Percentiles rank a stretch among this genome's conserved stretches.
Conservation (phyloP, 225 moss, liverwort and hornwort species). For the Marchantia paleacea region DNA sequence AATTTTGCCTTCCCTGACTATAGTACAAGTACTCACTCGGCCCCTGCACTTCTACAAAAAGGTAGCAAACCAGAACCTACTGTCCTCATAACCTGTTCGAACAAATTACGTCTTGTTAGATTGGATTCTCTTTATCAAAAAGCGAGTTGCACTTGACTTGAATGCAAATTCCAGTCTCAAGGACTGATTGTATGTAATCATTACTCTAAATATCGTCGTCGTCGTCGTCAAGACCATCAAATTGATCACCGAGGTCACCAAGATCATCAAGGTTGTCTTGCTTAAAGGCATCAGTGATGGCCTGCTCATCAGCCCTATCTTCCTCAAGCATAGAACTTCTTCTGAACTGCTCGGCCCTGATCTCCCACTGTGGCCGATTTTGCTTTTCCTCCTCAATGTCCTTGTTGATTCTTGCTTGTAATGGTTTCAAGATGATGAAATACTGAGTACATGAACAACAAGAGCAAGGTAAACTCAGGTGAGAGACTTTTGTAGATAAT, state of each 20-base stretch:
- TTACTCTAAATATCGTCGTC: constrained; percentile 52
- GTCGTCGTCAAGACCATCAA: constrained; percentile 65
- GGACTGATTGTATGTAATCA: background rate
- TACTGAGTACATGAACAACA: constrained; percentile 47
- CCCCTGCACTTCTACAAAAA: constrained; percentile 19
- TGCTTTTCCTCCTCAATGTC: constrained; percentile 78
- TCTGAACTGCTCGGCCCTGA: constrained; percentile 84
- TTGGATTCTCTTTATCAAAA: constrained; percentile 26
- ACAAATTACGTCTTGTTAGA: constrained; percentile 12
- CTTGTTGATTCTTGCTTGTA: constrained; percentile 70
- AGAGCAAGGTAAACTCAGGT: background rate
- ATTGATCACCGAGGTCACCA: constrained; percentile 44
- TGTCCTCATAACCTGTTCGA: constrained; percentile 27
- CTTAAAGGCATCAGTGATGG: constrained; percentile 85
- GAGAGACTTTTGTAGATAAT: background rate
- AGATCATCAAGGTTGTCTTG: constrained; percentile 51
- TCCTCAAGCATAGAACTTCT: constrained; percentile 72
- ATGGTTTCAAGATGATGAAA: constrained; percentile 69
- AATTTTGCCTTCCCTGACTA: constrained; percentile 23
- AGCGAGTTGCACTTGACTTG: constrained; percentile 26
- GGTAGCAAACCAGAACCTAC: constrained; percentile 22
- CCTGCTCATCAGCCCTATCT: constrained; percentile 82
- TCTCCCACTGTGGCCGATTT: constrained; percentile 89
- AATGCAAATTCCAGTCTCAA: constrained; percentile 14
- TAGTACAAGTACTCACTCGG: constrained; percentile 32